Base-by-base conservation (phyloP, 2,329 filamentous ascomycete genomes). In the Penicillium expansum region DNA sequence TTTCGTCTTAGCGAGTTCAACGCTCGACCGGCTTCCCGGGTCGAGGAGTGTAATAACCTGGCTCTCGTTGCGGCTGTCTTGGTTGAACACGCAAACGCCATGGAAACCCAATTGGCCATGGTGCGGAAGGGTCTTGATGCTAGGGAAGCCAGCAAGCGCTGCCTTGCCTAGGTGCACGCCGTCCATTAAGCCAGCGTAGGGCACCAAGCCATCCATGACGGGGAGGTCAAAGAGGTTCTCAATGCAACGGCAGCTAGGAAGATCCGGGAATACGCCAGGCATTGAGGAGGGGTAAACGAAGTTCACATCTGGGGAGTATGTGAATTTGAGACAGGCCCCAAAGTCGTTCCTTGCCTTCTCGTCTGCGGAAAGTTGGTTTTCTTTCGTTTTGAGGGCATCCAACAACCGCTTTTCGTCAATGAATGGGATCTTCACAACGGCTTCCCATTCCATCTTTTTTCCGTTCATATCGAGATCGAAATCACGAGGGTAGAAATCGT, bases 371-470 rank as follows among this genome's bases (percentile, higher is more conserved):
- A 99, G 80, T 2, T 89, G 77, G 41, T 87, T 79, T 62, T 97
- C 92, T 71, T 88, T 92, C 7, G 92, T 87, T 16, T 83, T 87
- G 90, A 99, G 97, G 8, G 93, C 94, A 37, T 81, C 77, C 54
- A 99, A 80, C 2, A 99, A 80, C 27, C 94, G 86, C 67, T 88
- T 86, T 73, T 99, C 93, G 57, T 99, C 91, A 62, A 99, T 99
- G 76, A 99, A 99, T 0, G 94, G 94, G 69, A 99, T 99, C 76
- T 97, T 99, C 62, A 99, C 92, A 37, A 99, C 93, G 29, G 94
- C 94, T 72, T 99, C 94, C 94, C 94, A 99, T 62, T 99, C 95
- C 89, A 96, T 95, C 79, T 96, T 99, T 80, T 99, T 99, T 58
- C 94, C 95, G 67, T 99, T 97, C 94, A 99, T 97, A 72, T 99